Conservation (phyloP, 2,329 filamentous ascomycete genomes). For the Aspergillus fumigatus region DNA sequence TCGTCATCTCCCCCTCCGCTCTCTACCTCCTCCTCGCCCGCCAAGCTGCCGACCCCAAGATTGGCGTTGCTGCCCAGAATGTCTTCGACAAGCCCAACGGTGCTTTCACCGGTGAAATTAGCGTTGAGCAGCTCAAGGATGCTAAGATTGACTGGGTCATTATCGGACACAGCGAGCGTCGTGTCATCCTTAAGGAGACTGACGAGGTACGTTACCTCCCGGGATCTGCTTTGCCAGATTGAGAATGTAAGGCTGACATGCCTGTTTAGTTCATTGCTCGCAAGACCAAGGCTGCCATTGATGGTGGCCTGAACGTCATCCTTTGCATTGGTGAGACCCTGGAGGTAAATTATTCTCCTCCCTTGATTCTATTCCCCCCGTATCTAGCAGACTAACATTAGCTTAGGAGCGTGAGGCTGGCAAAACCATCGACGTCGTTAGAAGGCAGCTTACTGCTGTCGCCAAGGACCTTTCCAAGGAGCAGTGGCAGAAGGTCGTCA, state of each 20-base stretch:
- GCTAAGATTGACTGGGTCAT: slow-evolving; percentile 84
- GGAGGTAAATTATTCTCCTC: slow-evolving; percentile 47
- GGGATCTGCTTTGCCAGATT: neutral
- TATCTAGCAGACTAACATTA: slow-evolving; percentile 14
- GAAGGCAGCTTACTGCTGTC: slow-evolving; percentile 77
- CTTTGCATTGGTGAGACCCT: slow-evolving; percentile 96
- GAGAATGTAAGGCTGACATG: slow-evolving; percentile 2
- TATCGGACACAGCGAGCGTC: slow-evolving; percentile 91
- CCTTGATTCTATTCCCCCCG: slow-evolving; percentile 15
- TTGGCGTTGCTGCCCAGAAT: slow-evolving; percentile 92
- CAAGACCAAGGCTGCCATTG: slow-evolving; percentile 91
- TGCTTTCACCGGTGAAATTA: slow-evolving; percentile 96
- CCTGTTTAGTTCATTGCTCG: slow-evolving; percentile 64
- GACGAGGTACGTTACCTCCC: slow-evolving; percentile 52
- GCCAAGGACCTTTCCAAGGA: slow-evolving; percentile 60
- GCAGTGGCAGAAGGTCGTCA: slow-evolving; percentile 91
- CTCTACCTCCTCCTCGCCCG: slow-evolving; percentile 87
- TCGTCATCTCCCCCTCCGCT: slow-evolving; percentile 85
- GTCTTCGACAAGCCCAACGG: slow-evolving; percentile 96
- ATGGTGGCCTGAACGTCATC: slow-evolving; percentile 84
- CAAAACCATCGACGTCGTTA: slow-evolving; percentile 71
- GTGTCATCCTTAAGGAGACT: slow-evolving; percentile 80
- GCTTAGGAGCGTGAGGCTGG: slow-evolving; percentile 71
- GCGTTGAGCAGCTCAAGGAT: slow-evolving; percentile 85
- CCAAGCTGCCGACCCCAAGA: slow-evolving; percentile 66